Evolutionary conservation across 306 rosid species (phyloP).

Genomic region (Fragaria vesca): DNA sequence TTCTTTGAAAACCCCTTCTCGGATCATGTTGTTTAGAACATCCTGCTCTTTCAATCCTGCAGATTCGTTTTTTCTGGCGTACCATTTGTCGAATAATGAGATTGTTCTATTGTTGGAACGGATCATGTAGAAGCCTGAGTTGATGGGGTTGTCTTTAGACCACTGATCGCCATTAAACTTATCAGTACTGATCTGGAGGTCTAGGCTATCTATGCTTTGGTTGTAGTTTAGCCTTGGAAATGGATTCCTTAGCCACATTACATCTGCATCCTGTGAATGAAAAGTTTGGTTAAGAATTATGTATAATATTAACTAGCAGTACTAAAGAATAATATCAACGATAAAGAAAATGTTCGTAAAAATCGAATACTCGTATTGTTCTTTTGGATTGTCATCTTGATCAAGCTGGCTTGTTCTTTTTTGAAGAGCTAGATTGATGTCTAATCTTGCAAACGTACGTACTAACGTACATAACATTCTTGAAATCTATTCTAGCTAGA

Average conservation of each 20-base stretch:
- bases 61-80: conserved; percentile 15
- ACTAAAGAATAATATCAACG: neutral
- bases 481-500: neutral
- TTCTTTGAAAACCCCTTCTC: conserved; percentile 10
- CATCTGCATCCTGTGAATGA: conserved; percentile 33
- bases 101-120: conserved; percentile 36
- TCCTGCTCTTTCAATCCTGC: conserved; percentile 26
- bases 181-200: conserved; percentile 37
- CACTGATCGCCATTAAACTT: conserved; percentile 22
- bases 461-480: neutral
- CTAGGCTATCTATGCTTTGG: conserved; percentile 5
- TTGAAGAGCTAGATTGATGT: neutral
- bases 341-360: too few species aligned
- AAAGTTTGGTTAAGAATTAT: neutral
- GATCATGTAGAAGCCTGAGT: conserved; percentile 43
- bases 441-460: neutral
- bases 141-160: conserved; percentile 29
- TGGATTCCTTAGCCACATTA: conserved; percentile 41
- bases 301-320: neutral
- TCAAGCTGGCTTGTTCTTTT: neutral
- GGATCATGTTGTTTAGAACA: conserved; percentile 21
- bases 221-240: conserved; percentile 31
- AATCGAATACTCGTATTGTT: neutral
- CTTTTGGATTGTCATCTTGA: neutral
- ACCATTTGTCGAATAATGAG: conserved; percentile 30